Percentiles rank a stretch among this genome's conserved stretches.
phyloP scores from a whole-genome alignment of 805 yeast genomes.

The Maudiozyma pseudohumilis region DNA sequence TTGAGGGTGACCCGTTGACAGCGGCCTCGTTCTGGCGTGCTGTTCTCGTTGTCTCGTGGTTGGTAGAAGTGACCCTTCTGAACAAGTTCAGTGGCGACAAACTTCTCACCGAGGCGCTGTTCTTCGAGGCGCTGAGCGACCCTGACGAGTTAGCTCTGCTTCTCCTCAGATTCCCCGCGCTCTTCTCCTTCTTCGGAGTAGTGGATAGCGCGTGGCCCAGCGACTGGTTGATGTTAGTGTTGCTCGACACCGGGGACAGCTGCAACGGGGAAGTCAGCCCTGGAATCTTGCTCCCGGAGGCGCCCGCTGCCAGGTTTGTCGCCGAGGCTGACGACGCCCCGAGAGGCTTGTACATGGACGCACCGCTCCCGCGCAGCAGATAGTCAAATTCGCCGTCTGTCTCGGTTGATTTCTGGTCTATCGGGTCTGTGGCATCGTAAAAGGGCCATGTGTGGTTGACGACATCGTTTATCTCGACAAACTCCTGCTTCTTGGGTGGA shows the following conservation, averaged over 20 bases:
- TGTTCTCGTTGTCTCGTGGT: neutral
- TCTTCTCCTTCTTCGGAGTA: conserved; percentile 1
- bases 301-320: neutral
- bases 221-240: neutral
- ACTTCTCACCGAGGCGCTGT: conserved; percentile 11
- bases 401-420: neutral
- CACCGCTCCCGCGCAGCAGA: conserved; percentile 11
- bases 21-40: neutral
- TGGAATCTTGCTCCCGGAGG: neutral
- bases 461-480: conserved; percentile 53
- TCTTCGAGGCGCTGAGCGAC: conserved; percentile 1
- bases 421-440: conserved; percentile 32
- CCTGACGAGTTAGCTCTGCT: conserved; percentile 5
- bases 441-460: conserved; percentile 89
- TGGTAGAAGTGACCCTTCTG: conserved; percentile 20
- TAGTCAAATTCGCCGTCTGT: conserved; percentile 3
- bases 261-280: neutral
- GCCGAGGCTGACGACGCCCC: neutral
- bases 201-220: neutral
- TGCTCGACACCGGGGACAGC: conserved; percentile 3
- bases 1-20: neutral
- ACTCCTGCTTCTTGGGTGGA: conserved; percentile 73
- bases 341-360: conserved; percentile 12
- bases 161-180: conserved; percentile 3
- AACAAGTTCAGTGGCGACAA: conserved; percentile 24